These are phyloP conservation scores for Vitis hybrid DNA, from an alignment of 177 flowering plant species.

Conservation along the genomic window DNA sequence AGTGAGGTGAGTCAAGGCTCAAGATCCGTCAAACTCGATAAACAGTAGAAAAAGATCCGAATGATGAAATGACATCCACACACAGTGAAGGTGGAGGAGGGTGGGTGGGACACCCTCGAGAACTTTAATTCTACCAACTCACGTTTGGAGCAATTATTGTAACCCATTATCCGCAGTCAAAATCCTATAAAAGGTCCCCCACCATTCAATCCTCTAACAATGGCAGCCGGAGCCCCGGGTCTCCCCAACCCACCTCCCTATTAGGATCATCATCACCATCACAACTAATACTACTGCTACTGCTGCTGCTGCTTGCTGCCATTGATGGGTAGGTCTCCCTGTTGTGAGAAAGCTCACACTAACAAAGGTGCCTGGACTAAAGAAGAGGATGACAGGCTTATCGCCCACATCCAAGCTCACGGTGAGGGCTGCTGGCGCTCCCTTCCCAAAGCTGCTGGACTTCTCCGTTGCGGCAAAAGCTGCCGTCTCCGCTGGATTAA, in stretches of 20 bases:
- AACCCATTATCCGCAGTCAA: neutral
- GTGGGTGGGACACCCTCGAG: neutral
- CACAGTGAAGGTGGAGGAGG: neutral
- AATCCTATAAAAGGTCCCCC: neutral
- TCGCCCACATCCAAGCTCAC: constrained; percentile 35
- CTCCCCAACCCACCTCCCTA: too few species aligned
- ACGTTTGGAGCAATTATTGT: neutral
- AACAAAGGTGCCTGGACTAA: constrained; percentile 25
- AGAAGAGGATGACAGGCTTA: constrained; percentile 46
- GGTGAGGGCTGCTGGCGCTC: constrained; percentile 57
- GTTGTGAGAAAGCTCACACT: constrained; percentile 24
- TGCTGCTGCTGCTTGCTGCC: neutral
- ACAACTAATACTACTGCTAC: too few species aligned
- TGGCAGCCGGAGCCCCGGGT: too few species aligned
- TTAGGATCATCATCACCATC: too few species aligned
- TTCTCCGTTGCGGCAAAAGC: constrained; percentile 53
- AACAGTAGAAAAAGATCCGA: too few species aligned
- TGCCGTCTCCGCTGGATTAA: constrained; percentile 56
- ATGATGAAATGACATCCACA: neutral
- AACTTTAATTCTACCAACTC: constrained; percentile 4
- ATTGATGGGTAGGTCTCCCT: constrained; percentile 26
- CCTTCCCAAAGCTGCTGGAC: constrained; percentile 51
- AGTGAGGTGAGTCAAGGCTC: too few species aligned
- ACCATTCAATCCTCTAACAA: neutral
- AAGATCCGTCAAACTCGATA: too few species aligned